Conservation (phyloP, 495 filamentous ascomycete species). For the Penicillium salamii region DNA sequence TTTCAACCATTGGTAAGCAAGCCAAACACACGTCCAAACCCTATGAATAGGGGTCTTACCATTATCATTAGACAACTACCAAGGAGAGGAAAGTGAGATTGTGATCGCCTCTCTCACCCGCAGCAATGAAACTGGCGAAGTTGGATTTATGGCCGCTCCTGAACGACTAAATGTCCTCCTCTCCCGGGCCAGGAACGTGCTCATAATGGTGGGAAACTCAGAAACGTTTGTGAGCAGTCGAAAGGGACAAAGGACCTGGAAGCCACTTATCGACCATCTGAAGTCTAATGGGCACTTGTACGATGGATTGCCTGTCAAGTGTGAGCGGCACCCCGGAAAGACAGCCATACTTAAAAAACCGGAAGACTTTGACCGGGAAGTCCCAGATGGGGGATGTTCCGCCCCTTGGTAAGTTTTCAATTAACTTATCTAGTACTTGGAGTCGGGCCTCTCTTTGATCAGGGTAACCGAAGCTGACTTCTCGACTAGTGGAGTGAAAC, state of each 20-base stretch:
- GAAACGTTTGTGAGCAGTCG: slow-evolving; percentile 62
- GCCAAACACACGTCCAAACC: too few species aligned
- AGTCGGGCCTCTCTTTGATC: too few species aligned
- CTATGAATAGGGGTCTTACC: slow-evolving; percentile 6
- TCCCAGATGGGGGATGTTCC: slow-evolving; percentile 72
- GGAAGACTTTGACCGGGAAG: slow-evolving; percentile 57
- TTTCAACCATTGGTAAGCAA: slow-evolving; percentile 69
- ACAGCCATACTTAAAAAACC: slow-evolving; percentile 40
- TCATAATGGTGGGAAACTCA: slow-evolving; percentile 73
- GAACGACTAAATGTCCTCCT: slow-evolving; percentile 72
- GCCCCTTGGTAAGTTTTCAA: slow-evolving; percentile 57
- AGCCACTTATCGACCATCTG: slow-evolving; percentile 55
- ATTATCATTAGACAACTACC: slow-evolving; percentile 63
- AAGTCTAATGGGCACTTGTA: slow-evolving; percentile 54
- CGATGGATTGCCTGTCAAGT: slow-evolving; percentile 68
- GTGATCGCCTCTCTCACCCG: slow-evolving; percentile 66
- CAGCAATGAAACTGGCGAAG: slow-evolving; percentile 61
- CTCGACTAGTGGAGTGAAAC: slow-evolving; percentile 42
- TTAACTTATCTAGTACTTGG: not conserved
- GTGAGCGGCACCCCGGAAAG: slow-evolving; percentile 60
- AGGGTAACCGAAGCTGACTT: not conserved
- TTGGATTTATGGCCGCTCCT: slow-evolving; percentile 71
- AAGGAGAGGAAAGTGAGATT: slow-evolving; percentile 77
- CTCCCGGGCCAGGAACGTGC: slow-evolving; percentile 62
- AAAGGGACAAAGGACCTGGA: slow-evolving; percentile 61